Evolutionary conservation across 2,329 filamentous ascomycete species (phyloP).

Genomic region (Aspergillus hiratsukae): DNA sequence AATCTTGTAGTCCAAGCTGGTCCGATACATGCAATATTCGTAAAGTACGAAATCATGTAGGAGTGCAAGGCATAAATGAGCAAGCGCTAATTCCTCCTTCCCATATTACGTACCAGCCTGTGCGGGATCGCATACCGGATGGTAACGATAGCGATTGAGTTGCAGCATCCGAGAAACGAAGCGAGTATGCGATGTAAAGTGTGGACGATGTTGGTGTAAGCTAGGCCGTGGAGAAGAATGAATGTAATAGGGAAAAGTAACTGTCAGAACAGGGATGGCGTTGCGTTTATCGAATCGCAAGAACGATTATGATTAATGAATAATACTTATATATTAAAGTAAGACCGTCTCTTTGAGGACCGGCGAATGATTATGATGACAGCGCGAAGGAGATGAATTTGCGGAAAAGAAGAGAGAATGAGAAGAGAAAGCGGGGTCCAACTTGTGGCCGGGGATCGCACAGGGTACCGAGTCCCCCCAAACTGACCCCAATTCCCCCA

Average conservation of each 20-base stretch:
- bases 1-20: not conserved
- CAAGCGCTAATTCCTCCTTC: not conserved
- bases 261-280: not conserved
- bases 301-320: not conserved
- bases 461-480: not conserved
- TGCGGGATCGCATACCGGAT: constrained; percentile 41
- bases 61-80: not conserved
- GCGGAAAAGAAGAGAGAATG: not conserved
- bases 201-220: constrained; percentile 3
- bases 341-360: not conserved
- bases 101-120: constrained; percentile 35
- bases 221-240: constrained; percentile 3
- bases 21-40: not conserved
- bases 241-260: constrained; percentile 8
- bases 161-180: constrained; percentile 22
- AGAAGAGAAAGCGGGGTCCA: constrained; percentile 1
- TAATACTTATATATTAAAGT: not conserved
- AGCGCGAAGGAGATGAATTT: not conserved
- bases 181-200: constrained; percentile 1
- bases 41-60: not conserved
- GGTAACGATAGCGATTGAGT: constrained; percentile 20
- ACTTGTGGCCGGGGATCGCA: constrained; percentile 10
- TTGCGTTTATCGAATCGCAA: not conserved
- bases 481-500: not conserved
- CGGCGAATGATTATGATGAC: not conserved